Base-by-base conservation (phyloP, 176 grass and related monocot genomes). In the Bothriochloa decipiens region DNA sequence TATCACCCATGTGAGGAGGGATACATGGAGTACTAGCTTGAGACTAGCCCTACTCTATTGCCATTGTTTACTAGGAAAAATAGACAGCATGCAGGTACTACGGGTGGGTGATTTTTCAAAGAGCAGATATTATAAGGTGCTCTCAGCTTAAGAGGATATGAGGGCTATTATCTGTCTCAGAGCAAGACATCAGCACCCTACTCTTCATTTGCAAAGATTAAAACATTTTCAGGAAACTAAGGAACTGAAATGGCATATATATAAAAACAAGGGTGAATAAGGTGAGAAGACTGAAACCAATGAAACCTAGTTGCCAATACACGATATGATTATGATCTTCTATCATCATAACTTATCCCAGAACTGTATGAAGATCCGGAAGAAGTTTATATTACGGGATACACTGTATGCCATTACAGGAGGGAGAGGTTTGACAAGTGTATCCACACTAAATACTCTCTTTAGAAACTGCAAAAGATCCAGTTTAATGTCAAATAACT, bases 361-460 rank as follows among this genome's bases (percentile, higher is more conserved):
- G 80, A 98, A 95, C 84, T 96, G 93, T 15, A 93, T 98, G 86
- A 98, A 98, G 68, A 98, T 98, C 69, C 88, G 82, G 67, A 93
- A 81, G 55, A 98, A 96, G 55, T 93, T 92, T 27, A 98, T 76
- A 39, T 92, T 94, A 16, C 93, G 89, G n/a, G 93, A 90, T 80
- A 92, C 88, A 76, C 90, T 98, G 80, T 98, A 96, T 72, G 85
- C 89, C 91, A 98, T 96, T n/a, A 91, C 91, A 62, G 93, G 93
- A 91, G 96, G 91, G 64, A 98, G 86, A 90, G 96, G 96, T 45
- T 98, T 98, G 69, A 98, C 96, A 85, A 95, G 77, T 70, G 93
- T 94, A 67, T 98, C 93, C 81, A 98, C 91, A 20, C 87, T 98
- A 46, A 98, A 98, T 62, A 94, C 96, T 87, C 84, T 79, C 68